Evolutionary conservation across 352 stramenopile genomes (phyloP).

Genomic region (Globisporangium canariense): DNA sequence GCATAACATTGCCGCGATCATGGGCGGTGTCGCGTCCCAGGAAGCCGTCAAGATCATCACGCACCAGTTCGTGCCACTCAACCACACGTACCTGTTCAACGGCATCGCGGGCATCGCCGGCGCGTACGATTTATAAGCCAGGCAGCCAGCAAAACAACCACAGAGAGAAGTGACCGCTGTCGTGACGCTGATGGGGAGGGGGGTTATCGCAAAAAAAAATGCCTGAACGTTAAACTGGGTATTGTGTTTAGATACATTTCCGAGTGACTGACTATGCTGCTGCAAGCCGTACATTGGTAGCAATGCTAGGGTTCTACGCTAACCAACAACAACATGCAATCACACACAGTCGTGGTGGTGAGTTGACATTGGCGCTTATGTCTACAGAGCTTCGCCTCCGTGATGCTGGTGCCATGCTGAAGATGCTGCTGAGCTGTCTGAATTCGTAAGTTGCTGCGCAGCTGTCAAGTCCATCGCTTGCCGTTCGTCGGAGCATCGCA

Average conservation of each 20-base stretch:
- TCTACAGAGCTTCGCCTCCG: slow-evolving; percentile 1
- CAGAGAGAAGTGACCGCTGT: not conserved
- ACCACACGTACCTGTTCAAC: slow-evolving; percentile 99
- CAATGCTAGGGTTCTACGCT: not conserved
- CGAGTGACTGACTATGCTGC: not conserved
- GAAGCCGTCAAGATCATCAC: slow-evolving; percentile 98
- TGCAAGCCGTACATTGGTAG: not conserved
- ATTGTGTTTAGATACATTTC: not conserved
- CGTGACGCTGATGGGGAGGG: too few species aligned
- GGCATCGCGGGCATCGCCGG: slow-evolving; percentile 86
- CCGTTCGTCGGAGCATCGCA: slow-evolving; percentile 48
- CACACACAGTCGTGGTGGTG: not conserved
- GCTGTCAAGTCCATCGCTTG: slow-evolving; percentile 18
- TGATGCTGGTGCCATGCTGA: not conserved
- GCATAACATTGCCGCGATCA: slow-evolving; percentile 91
- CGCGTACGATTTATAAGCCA: slow-evolving; percentile 71
- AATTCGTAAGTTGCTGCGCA: not conserved
- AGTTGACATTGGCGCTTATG: not conserved
- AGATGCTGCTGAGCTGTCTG: not conserved
- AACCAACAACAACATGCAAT: not conserved
- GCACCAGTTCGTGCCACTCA: slow-evolving; percentile 95
- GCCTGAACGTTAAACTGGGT: too few species aligned
- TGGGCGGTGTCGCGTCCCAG: slow-evolving; percentile 96
- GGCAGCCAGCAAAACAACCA: not conserved
- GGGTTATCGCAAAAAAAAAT: too few species aligned